A percentile compares a stretch with the other conserved stretches of the same genome.
These are phyloP conservation scores for Cylindrodendrum hubeiense DNA, from an alignment of 2,329 filamentous ascomycete species.

Conservation along the genomic window DNA sequence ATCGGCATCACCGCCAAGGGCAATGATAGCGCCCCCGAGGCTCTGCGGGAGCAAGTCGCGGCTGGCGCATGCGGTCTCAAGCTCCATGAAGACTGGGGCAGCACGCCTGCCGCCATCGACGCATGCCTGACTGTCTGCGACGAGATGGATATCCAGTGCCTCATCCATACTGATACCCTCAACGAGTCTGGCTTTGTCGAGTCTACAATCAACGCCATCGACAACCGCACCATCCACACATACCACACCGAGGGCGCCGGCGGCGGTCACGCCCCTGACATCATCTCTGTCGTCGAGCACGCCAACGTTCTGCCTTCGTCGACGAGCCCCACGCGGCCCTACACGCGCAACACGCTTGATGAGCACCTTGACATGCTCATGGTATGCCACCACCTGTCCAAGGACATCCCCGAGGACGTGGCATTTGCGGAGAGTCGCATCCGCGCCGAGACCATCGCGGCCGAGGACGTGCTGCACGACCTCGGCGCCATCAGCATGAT, in stretches of 20 bases:
- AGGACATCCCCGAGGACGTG: constrained; percentile 94
- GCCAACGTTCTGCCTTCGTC: constrained; percentile 89
- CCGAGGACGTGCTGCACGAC: constrained; percentile 96
- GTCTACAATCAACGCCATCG: constrained; percentile 87
- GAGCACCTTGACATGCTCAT: constrained; percentile 99
- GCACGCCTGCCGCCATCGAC: constrained; percentile 91
- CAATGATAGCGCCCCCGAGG: constrained; percentile 80
- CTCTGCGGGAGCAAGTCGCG: constrained; percentile 82
- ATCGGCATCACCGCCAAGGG: constrained; percentile 94
- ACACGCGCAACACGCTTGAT: constrained; percentile 91
- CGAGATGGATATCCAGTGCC: constrained; percentile 89
- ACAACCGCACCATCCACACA: constrained; percentile 89
- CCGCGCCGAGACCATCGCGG: constrained; percentile 94
- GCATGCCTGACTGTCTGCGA: constrained; percentile 88
- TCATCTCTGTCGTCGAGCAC: constrained; percentile 93
- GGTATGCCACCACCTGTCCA: constrained; percentile 95
- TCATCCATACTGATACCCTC: constrained; percentile 95
- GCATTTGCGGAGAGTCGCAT: constrained; percentile 96
- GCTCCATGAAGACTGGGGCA: constrained; percentile 96
- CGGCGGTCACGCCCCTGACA: constrained; percentile 94
- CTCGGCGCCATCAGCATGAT: constrained; percentile 98
- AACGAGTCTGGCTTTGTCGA: constrained; percentile 99
- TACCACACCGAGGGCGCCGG: constrained; percentile 98
- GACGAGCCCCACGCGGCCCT: constrained; percentile 93
- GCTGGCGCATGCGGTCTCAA: constrained; percentile 93